Evolutionary conservation across 257 asterid species (phyloP), one percentile per base, ranked within the genome.

Genomic region (Ehretia macrophylla): DNA sequence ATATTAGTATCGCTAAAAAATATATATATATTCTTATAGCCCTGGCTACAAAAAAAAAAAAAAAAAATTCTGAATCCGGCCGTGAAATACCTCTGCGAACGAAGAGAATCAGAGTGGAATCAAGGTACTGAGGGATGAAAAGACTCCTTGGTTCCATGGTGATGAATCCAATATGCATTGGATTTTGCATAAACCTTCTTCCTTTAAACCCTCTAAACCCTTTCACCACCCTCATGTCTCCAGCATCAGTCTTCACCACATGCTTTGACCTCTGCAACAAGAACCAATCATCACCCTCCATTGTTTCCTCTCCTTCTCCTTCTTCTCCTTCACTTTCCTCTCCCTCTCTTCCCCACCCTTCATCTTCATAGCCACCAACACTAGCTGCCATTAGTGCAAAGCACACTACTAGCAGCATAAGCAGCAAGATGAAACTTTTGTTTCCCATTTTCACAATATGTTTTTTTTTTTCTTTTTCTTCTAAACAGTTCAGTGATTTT

Each of bases 111-210:
- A 86, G 79, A 68, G 70, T 74, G 55, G 94, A 75, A 79, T 88
- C 97, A 44, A 92, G 78, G 44, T 86, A 88, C 74, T 88, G 99
- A 75, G 98, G 99, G 38, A 88, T 64, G 81, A 92, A 83, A 11
- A 92, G 79, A 67, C 68, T 69, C 6, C 62, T 71, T 1, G 97
- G 97, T 70, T 92, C 97, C 99, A 92, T 88, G 0, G 95, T 84
- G 11, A 88, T 84, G 74, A 89, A 86, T 0, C 89, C 94, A 50
- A 90, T 63, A 39, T 83, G 85, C 88, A 90, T 64, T n/a, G 84
- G 79, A 19, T 59, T 76, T 19, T 39, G 60, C 14, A 64, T 21
- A 40, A 56, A 52, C 32, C 66, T 55, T n/a, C n/a, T n/a, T n/a
- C n/a, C n/a, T n/a, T n/a, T n/a, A n/a, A n/a, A n/a, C 0, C 71